Evolutionary conservation across 208 protist genomes (phyloP).

Genomic region (Vickermania spadyakhi): DNA sequence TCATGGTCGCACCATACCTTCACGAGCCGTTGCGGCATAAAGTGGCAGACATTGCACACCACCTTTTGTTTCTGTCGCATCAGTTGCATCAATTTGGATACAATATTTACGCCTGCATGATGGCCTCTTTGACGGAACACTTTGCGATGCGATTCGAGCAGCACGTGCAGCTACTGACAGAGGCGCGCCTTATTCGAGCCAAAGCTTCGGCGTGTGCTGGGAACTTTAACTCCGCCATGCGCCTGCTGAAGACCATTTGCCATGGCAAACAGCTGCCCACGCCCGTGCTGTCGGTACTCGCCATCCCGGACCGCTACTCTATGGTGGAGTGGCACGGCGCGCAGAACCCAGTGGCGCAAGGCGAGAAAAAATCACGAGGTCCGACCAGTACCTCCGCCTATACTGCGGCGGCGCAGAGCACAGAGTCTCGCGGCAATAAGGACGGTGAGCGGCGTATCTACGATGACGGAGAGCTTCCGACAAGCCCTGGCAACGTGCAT

Average conservation of each 20-base stretch:
- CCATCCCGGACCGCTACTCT: constrained; percentile 3
- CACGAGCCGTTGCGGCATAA: constrained; percentile 14
- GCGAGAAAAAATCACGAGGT: constrained; percentile 1
- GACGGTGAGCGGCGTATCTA: constrained; percentile 12
- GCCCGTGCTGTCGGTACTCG: constrained; percentile 10
- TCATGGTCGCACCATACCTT: constrained; percentile 15
- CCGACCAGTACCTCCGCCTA: not conserved
- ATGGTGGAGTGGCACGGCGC: constrained; percentile 1
- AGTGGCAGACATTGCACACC: constrained; percentile 29
- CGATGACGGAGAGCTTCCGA: constrained; percentile 26
- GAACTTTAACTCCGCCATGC: constrained; percentile 50
- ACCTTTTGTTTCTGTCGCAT: constrained; percentile 40
- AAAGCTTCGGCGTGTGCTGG: constrained; percentile 40
- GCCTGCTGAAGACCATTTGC: constrained; percentile 39
- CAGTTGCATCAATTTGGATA: constrained; percentile 35
- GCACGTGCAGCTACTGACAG: constrained; percentile 29
- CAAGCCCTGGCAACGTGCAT: constrained; percentile 20
- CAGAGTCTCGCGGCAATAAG: not conserved
- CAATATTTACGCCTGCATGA: constrained; percentile 34
- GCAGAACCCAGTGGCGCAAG: not conserved
- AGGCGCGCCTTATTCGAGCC: constrained; percentile 53
- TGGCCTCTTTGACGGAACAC: constrained; percentile 56
- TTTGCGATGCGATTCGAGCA: constrained; percentile 36
- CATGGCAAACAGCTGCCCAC: constrained; percentile 35
- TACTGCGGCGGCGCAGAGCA: not conserved